Percentiles rank a stretch among this genome's conserved stretches.
Evolutionary conservation across 2,329 filamentous ascomycete genomes (phyloP).

Genomic region (Calonectria pteridis): DNA sequence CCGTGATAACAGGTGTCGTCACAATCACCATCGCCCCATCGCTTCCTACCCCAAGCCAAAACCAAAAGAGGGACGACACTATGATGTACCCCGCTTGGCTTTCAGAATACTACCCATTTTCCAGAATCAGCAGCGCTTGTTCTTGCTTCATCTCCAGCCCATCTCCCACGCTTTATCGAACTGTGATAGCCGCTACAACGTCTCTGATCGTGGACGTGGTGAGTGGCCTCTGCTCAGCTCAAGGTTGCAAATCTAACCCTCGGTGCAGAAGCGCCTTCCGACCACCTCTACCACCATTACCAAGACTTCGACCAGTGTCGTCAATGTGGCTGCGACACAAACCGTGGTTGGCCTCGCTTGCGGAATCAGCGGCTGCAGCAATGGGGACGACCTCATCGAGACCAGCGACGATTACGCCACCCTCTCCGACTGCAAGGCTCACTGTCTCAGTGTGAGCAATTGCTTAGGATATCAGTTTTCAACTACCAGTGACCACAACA

Average conservation of each 20-base stretch:
- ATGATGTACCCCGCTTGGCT: background rate
- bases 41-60: background rate
- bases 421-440: background rate
- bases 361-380: background rate
- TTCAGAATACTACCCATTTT: background rate
- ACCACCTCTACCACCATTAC: background rate
- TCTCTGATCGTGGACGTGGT: background rate
- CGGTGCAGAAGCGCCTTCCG: background rate
- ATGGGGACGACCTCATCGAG: background rate
- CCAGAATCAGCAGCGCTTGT: background rate
- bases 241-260: background rate
- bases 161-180: background rate
- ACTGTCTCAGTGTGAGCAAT: background rate
- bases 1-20: background rate
- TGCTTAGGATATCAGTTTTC: background rate
- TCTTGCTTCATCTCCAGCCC: background rate
- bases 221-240: background rate
- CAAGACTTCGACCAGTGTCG: background rate
- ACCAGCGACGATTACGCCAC: background rate
- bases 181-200: background rate
- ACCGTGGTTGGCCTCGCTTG: background rate
- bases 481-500: background rate
- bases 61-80: background rate
- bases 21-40: background rate
- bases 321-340: background rate